Conservation (phyloP, 106 monocot genomes). For the Allium sativum region DNA sequence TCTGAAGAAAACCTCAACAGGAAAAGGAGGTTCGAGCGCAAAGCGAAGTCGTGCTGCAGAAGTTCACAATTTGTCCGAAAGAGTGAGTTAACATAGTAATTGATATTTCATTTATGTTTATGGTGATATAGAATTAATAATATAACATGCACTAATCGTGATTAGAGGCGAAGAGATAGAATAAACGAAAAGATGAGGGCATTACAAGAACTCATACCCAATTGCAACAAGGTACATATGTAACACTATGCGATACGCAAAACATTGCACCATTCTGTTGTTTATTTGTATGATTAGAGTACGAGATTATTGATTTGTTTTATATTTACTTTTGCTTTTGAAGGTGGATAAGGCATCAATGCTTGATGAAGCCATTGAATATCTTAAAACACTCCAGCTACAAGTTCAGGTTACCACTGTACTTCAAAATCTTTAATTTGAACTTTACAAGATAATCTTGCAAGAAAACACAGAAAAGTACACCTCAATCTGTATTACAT, state of each 20-base stretch:
- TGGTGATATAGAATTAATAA: neutral
- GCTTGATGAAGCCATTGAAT: slow-evolving; percentile 98
- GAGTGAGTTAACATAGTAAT: slow-evolving; percentile 32
- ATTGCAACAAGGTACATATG: slow-evolving; percentile 65
- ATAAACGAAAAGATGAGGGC: slow-evolving; percentile 96
- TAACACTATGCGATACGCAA: too few relatives aligned
- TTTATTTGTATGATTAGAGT: too few relatives aligned
- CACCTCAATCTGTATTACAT: too few relatives aligned
- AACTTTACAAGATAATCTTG: too few relatives aligned
- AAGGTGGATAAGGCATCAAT: slow-evolving; percentile 96
- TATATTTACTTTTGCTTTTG: slow-evolving; percentile 4
- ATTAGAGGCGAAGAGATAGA: slow-evolving; percentile 83
- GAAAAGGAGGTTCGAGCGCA: slow-evolving; percentile 7
- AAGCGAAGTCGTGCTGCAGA: slow-evolving; percentile 79
- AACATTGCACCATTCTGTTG: too few relatives aligned
- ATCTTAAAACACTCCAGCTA: slow-evolving; percentile 86
- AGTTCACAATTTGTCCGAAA: slow-evolving; percentile 97
- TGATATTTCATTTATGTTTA: neutral
- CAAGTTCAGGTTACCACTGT: slow-evolving; percentile 64
- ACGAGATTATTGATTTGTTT: neutral
- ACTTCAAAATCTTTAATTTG: too few relatives aligned
- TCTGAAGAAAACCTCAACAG: slow-evolving; percentile 28
- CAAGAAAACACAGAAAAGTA: too few relatives aligned
- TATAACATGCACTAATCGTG: neutral
- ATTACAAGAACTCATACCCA: slow-evolving; percentile 90